Conservation (phyloP, 352 stramenopile genomes). For the Pythium monospermum region DNA sequence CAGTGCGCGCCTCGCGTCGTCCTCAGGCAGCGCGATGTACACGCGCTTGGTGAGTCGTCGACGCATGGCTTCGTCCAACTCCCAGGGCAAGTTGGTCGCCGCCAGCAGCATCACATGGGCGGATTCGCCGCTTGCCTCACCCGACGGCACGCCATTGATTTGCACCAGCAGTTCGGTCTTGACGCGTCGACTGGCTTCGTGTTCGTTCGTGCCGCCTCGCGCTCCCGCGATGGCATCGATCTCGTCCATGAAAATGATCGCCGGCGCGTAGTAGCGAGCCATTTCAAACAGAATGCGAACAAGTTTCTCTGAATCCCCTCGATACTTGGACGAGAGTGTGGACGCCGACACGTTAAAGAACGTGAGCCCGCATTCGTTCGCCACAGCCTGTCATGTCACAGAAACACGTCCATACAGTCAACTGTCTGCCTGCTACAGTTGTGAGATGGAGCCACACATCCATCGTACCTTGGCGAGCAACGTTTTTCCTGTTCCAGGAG, state of each 20-base stretch:
- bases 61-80: constrained; percentile 94
- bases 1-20: constrained; percentile 23
- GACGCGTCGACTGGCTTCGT: constrained; percentile 86
- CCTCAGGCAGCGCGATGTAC: constrained; percentile 65
- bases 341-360: constrained; percentile 98
- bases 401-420: background rate
- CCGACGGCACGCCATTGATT: constrained; percentile 92
- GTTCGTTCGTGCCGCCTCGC: constrained; percentile 68
- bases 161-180: constrained; percentile 98
- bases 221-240: constrained; percentile 92
- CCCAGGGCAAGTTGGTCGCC: constrained; percentile 96
- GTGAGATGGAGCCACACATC: background rate
- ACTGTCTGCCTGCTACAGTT: background rate
- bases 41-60: constrained; percentile 95
- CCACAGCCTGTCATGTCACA: constrained; percentile 54
- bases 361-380: constrained; percentile 94
- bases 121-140: constrained; percentile 33
- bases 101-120: constrained; percentile 90
- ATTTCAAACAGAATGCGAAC: constrained; percentile 98
- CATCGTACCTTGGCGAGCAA: constrained; percentile 63
- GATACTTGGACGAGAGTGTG: constrained; percentile 90
- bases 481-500: constrained; percentile 89
- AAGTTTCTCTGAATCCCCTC: constrained; percentile 95
- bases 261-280: constrained; percentile 95
- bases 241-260: constrained; percentile 99